Evolutionary conservation across 306 rosid genomes (phyloP).

Genomic region (Acmispon strigosus): DNA sequence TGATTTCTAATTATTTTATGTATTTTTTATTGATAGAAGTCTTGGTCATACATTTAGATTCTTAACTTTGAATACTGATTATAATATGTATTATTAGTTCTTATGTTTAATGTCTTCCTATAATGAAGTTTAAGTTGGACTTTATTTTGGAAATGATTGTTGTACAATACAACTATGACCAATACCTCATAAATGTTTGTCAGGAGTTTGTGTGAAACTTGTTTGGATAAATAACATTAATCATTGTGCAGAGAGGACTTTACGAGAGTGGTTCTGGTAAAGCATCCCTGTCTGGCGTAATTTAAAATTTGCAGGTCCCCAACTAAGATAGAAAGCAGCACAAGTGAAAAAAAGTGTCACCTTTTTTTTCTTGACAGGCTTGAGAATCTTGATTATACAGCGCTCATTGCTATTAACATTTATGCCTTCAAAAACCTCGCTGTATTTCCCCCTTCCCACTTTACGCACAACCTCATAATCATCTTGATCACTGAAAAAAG

Average conservation of each 20-base stretch:
- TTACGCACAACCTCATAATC: slow-evolving; percentile 92
- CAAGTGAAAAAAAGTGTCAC: slow-evolving; percentile 17
- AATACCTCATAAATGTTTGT: too few species aligned
- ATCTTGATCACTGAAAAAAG: slow-evolving; percentile 61
- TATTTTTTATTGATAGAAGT: neutral
- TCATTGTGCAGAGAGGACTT: too few species aligned
- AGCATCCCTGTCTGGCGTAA: neutral
- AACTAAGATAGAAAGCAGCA: neutral
- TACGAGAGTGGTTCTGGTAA: too few species aligned
- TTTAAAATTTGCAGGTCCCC: slow-evolving; percentile 1
- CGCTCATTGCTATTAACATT: slow-evolving; percentile 75
- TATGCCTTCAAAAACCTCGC: slow-evolving; percentile 89
- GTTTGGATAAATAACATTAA: too few species aligned
- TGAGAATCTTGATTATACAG: slow-evolving; percentile 85
- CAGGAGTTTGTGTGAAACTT: too few species aligned
- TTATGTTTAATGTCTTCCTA: neutral
- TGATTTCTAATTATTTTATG: neutral
- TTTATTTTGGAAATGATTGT: neutral
- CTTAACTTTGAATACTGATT: neutral
- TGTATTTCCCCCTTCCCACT: slow-evolving; percentile 92
- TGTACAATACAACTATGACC: neutral
- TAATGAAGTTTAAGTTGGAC: neutral
- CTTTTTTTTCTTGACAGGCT: slow-evolving; percentile 95
- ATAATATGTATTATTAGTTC: neutral
- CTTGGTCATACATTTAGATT: neutral